Evolutionary conservation across 2,329 filamentous ascomycete genomes (phyloP).

Genomic region (Scedosporium aurantiacum): DNA sequence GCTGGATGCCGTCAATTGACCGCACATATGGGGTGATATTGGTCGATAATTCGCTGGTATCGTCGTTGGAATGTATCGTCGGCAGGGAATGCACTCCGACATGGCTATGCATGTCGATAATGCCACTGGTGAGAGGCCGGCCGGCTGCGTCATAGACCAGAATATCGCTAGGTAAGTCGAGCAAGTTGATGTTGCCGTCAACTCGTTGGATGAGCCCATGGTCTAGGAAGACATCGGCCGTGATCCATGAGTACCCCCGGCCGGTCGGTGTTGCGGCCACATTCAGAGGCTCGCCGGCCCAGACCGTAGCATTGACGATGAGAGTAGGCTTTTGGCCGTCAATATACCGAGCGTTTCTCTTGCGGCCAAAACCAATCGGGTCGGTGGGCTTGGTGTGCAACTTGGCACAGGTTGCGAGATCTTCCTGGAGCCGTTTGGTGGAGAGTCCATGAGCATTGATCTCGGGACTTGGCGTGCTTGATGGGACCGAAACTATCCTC

Average conservation of each 20-base stretch:
- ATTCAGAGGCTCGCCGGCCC: conserved; percentile 47
- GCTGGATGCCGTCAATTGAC: conserved; percentile 53
- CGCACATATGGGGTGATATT: conserved; percentile 59
- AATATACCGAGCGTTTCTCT: conserved; percentile 49
- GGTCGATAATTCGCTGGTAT: conserved; percentile 51
- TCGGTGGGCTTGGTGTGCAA: conserved; percentile 44
- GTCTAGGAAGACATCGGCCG: conserved; percentile 49
- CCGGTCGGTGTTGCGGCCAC: conserved; percentile 41
- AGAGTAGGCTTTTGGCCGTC: conserved; percentile 48
- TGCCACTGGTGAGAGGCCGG: conserved; percentile 51
- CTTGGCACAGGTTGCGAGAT: conserved; percentile 44
- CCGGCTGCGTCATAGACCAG: conserved; percentile 46
- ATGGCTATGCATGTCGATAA: conserved; percentile 64
- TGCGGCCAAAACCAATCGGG: conserved; percentile 42
- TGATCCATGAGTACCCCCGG: conserved; percentile 48
- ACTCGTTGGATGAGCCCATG: conserved; percentile 51
- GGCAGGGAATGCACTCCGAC: conserved; percentile 49
- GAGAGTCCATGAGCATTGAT: conserved; percentile 30
- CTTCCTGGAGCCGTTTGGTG: conserved; percentile 36
- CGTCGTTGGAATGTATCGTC: conserved; percentile 38
- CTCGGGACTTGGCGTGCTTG: conserved; percentile 9
- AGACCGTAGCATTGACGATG: conserved; percentile 56
- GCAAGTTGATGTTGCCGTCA: conserved; percentile 25
- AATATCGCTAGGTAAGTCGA: conserved; percentile 8
- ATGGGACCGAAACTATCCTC: conserved; percentile 23